Evolutionary conservation across 805 yeast genomes (phyloP).

Genomic region (Maudiozyma saulgeensis): DNA sequence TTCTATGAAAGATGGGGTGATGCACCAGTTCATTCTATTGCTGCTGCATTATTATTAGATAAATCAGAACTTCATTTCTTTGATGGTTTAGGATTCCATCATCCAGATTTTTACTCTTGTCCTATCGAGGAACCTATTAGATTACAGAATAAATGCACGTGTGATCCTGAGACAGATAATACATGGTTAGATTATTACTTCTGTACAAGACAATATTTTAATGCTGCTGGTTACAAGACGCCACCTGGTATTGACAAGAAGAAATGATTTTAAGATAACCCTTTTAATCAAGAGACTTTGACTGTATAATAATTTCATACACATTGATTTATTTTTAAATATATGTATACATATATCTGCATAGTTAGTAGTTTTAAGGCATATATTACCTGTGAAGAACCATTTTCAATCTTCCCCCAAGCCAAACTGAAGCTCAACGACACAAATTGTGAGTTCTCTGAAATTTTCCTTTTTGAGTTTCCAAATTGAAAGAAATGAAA

Average conservation of each 20-base stretch:
- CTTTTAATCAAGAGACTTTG: too few relatives aligned
- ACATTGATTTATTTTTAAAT: too few relatives aligned
- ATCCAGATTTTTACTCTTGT: slow-evolving; percentile 56
- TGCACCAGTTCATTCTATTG: slow-evolving; percentile 83
- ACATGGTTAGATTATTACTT: slow-evolving; percentile 64
- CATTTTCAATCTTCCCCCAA: too few relatives aligned
- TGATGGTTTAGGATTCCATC: slow-evolving; percentile 67
- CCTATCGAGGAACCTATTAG: slow-evolving; percentile 48
- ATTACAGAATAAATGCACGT: slow-evolving; percentile 51
- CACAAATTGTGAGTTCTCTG: too few relatives aligned
- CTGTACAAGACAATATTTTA: slow-evolving; percentile 53
- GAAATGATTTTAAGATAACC: background rate
- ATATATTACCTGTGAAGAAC: too few relatives aligned
- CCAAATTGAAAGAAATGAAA: too few relatives aligned
- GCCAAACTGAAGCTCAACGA: too few relatives aligned
- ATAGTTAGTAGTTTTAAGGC: too few relatives aligned
- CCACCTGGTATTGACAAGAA: slow-evolving; percentile 7
- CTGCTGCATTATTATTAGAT: slow-evolving; percentile 51
- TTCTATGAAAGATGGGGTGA: slow-evolving; percentile 91
- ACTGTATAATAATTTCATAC: too few relatives aligned
- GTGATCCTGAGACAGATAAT: slow-evolving; percentile 50
- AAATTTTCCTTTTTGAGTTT: too few relatives aligned
- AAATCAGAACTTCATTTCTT: slow-evolving; percentile 56
- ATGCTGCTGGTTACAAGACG: slow-evolving; percentile 15
- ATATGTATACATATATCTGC: too few relatives aligned